phyloP scores from a whole-genome alignment of 495 filamentous ascomycete genomes.

The Tuber magnatum region DNA sequence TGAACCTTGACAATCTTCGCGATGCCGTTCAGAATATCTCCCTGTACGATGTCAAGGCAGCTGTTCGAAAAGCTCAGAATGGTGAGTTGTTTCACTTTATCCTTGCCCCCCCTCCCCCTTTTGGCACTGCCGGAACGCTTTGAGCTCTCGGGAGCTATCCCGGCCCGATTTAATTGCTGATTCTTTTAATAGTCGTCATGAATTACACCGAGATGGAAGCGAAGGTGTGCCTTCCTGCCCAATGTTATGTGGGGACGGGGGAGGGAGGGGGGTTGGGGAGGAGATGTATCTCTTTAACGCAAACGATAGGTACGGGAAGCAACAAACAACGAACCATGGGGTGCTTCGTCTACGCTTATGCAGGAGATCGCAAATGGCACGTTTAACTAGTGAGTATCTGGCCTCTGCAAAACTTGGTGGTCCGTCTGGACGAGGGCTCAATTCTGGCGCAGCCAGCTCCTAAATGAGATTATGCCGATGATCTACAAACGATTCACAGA shows the following conservation, averaged over 20 bases:
- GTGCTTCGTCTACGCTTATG: conserved; percentile 80
- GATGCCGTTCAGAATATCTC: conserved; percentile 90
- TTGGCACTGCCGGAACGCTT: conserved; percentile 8
- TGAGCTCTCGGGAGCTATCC: conserved; percentile 6
- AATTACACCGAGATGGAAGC: conserved; percentile 99
- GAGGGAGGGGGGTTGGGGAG: conserved; percentile 20
- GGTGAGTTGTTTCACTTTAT: conserved; percentile 51
- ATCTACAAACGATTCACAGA: conserved; percentile 99
- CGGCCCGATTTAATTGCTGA: neutral
- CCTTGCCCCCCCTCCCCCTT: conserved; percentile 15
- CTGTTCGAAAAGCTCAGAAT: conserved; percentile 97
- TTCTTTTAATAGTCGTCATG: conserved; percentile 68
- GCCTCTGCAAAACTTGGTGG: neutral
- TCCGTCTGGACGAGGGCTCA: conserved; percentile 11
- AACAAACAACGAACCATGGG: conserved; percentile 97
- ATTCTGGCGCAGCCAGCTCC: conserved; percentile 62
- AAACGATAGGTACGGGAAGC: conserved; percentile 73
- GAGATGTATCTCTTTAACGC: conserved; percentile 36
- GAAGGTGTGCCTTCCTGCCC: conserved; percentile 56
- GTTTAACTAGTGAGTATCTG: conserved; percentile 81
- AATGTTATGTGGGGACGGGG: conserved; percentile 12
- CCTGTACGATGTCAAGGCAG: conserved; percentile 94
- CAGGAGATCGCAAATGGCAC: conserved; percentile 98
- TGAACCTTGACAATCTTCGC: conserved; percentile 54
- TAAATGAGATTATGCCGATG: conserved; percentile 99